These are phyloP conservation scores for Beauveria bassiana DNA, from an alignment of 2,329 filamentous ascomycete genomes.

Conservation along the genomic window DNA sequence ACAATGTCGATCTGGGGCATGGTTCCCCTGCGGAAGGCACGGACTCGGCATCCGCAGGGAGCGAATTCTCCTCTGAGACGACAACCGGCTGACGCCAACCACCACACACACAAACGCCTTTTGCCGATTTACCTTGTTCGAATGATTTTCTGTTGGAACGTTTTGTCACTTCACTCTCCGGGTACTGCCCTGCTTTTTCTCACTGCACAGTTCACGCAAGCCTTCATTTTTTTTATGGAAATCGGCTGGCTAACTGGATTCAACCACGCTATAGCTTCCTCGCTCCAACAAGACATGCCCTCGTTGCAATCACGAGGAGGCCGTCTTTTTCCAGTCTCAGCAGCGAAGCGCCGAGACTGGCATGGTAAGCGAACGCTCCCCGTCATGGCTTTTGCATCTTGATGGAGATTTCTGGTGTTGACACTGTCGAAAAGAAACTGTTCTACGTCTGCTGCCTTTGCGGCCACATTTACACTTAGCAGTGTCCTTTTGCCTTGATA, in stretches of 20 bases:
- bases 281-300: conserved; percentile 82
- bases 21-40: background rate
- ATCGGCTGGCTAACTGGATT: conserved; percentile 36
- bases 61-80: background rate
- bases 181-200: background rate
- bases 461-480: conserved; percentile 71
- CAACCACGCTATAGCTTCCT: conserved; percentile 62
- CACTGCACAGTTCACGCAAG: background rate
- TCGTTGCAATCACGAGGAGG: conserved; percentile 76
- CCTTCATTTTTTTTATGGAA: conserved; percentile 15
- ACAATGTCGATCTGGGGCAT: background rate
- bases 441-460: conserved; percentile 94
- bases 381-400: background rate
- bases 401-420: background rate
- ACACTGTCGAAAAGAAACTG: conserved; percentile 55
- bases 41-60: background rate
- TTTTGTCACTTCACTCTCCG: background rate
- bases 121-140: background rate
- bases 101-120: background rate
- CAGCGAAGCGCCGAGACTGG: conserved; percentile 94
- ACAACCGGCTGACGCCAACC: background rate
- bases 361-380: conserved; percentile 62
- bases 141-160: background rate
- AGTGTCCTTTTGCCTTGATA: conserved; percentile 18
- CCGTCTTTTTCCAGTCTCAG: conserved; percentile 98